Conservation (phyloP, 2,329 filamentous ascomycete species). For the Metarhizium sp. region DNA sequence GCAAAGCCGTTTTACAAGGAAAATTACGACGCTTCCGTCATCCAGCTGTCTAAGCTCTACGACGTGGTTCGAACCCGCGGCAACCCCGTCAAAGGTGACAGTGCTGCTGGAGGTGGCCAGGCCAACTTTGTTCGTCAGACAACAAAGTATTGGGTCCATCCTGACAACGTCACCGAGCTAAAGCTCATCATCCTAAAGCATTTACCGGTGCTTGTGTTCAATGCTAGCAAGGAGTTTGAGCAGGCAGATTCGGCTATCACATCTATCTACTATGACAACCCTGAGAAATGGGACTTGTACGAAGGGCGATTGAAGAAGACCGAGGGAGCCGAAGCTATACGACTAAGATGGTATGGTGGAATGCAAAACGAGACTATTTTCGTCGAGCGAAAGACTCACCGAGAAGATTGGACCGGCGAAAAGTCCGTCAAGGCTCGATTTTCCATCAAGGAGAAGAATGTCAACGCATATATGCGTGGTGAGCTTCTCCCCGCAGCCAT, state of each 20-base stretch:
- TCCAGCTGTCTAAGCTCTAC: constrained; percentile 91
- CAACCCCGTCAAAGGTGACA: constrained; percentile 86
- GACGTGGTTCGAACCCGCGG: constrained; percentile 89
- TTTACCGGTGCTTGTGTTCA: constrained; percentile 93
- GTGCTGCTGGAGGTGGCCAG: constrained; percentile 80
- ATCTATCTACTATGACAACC: constrained; percentile 97
- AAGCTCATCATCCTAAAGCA: constrained; percentile 98
- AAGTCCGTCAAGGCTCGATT: constrained; percentile 98
- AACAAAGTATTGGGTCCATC: constrained; percentile 99
- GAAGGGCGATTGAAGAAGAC: constrained; percentile 93
- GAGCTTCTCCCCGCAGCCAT: constrained; percentile 75
- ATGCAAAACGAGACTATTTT: constrained; percentile 96
- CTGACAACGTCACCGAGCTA: constrained; percentile 94
- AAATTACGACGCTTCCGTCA: constrained; percentile 93
- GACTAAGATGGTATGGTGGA: constrained; percentile 92
- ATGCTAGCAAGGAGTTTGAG: constrained; percentile 93
- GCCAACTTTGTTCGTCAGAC: constrained; percentile 95
- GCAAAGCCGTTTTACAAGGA: constrained; percentile 98
- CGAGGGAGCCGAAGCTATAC: constrained; percentile 92
- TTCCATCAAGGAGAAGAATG: constrained; percentile 90
- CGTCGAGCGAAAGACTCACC: constrained; percentile 94
- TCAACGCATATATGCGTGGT: constrained; percentile 82
- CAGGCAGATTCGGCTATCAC: constrained; percentile 86
- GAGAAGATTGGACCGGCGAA: constrained; percentile 98
- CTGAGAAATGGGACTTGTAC: constrained; percentile 89